These are phyloP conservation scores for Saccharomycopsis fibuligera DNA, from an alignment of 805 yeast species.

Conservation along the genomic window DNA sequence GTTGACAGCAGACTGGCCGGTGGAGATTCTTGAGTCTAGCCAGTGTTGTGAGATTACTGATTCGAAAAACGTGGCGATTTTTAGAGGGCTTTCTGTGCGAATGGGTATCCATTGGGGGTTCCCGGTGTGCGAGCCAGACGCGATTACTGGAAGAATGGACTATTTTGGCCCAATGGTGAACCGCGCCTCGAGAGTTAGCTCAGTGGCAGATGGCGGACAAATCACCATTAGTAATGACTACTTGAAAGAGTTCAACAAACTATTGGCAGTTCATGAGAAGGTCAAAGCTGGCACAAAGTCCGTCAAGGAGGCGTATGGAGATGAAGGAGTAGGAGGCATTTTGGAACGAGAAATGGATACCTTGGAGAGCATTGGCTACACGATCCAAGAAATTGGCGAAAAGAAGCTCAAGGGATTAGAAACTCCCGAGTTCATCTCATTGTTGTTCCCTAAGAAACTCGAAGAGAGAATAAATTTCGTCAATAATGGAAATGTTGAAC, in stretches of 20 bases:
- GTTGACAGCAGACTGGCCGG: conserved; percentile 90
- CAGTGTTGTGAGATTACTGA: conserved; percentile 82
- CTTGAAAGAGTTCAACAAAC: conserved; percentile 58
- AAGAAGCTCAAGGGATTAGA: conserved; percentile 89
- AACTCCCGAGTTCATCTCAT: conserved; percentile 80
- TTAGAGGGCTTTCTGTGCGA: conserved; percentile 87
- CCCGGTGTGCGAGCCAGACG: conserved; percentile 93
- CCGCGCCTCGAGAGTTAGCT: conserved; percentile 85
- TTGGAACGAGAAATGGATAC: conserved; percentile 60
- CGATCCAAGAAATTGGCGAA: conserved; percentile 68
- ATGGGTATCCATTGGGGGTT: conserved; percentile 99
- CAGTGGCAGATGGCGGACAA: conserved; percentile 98
- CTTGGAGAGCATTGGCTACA: conserved; percentile 65
- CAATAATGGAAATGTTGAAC: conserved; percentile 30
- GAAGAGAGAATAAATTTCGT: conserved; percentile 49
- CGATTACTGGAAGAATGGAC: conserved; percentile 95
- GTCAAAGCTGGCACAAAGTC: conserved; percentile 26
- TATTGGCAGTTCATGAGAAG: conserved; percentile 36
- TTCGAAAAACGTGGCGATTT: conserved; percentile 48
- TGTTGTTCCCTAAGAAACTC: conserved; percentile 65
- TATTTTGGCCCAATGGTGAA: conserved; percentile 99
- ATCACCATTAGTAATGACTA: conserved; percentile 82
- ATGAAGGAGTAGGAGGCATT: conserved; percentile 43
- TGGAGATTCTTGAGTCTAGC: conserved; percentile 75
- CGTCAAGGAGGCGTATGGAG: conserved; percentile 38